Conservation (phyloP, 2,329 filamentous ascomycete genomes). For the Ceratocystiopsis brevicomis region DNA sequence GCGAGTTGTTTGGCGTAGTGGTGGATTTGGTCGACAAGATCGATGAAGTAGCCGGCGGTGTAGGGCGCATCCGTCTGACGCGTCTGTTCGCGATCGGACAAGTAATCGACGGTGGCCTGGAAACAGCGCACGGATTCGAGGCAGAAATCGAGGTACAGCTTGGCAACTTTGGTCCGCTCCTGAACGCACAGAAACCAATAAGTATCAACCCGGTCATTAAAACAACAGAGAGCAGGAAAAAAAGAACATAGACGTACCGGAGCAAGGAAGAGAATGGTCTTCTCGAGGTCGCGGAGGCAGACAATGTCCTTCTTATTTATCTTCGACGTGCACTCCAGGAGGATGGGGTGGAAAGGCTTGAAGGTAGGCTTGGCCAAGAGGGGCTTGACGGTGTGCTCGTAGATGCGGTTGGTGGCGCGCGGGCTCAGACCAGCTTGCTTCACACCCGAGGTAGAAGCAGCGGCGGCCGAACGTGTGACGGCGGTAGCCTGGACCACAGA, state of each 20-base stretch:
- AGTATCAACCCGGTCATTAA: constrained; percentile 42
- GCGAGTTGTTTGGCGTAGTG: constrained; percentile 75
- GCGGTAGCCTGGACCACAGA: constrained; percentile 26
- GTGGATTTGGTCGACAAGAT: constrained; percentile 83
- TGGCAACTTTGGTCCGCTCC: constrained; percentile 57
- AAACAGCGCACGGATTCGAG: constrained; percentile 78
- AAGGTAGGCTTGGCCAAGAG: constrained; percentile 54
- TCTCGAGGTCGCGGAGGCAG: constrained; percentile 84
- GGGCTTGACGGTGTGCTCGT: constrained; percentile 59
- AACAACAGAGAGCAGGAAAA: constrained; percentile 18
- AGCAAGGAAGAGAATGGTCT: constrained; percentile 77
- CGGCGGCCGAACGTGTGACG: constrained; percentile 40
- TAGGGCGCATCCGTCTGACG: constrained; percentile 75
- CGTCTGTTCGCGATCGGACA: constrained; percentile 72
- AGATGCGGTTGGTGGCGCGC: constrained; percentile 57
- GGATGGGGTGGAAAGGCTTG: constrained; percentile 63
- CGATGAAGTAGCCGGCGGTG: constrained; percentile 90
- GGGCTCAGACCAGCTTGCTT: constrained; percentile 44
- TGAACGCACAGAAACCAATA: constrained; percentile 52
- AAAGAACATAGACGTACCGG: constrained; percentile 54
- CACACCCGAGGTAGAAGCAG: constrained; percentile 24
- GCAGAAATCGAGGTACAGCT: constrained; percentile 69
- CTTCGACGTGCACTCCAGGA: constrained; percentile 58
- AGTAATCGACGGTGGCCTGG: constrained; percentile 69
- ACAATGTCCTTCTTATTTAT: constrained; percentile 73